Evolutionary conservation across 2,329 filamentous ascomycete species (phyloP).

Genomic region (Fragosphaeria purpurea): DNA sequence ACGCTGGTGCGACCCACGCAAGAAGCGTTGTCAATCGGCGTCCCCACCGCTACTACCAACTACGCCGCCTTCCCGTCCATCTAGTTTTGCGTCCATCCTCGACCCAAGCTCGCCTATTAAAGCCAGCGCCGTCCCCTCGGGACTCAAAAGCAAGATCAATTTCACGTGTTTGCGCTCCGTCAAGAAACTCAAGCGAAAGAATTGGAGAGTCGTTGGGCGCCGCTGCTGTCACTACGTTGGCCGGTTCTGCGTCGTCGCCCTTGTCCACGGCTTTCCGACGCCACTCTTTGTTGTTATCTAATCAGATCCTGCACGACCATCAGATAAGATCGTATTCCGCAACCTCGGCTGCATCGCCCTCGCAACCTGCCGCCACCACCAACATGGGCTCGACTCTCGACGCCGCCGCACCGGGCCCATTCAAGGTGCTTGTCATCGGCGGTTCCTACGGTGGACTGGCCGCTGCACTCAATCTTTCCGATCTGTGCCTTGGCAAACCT

Average conservation of each 20-base stretch:
- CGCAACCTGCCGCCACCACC: neutral
- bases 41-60: neutral
- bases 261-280: constrained; percentile 1
- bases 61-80: too few species aligned
- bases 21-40: constrained; percentile 4
- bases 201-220: neutral
- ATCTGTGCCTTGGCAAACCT: constrained; percentile 48
- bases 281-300: neutral
- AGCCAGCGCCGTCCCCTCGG: neutral
- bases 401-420: constrained; percentile 18
- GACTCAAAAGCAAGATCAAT: neutral
- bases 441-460: constrained; percentile 65
- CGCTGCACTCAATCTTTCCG: constrained; percentile 55
- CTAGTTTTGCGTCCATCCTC: neutral
- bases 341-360: neutral
- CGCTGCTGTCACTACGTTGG: constrained; percentile 1
- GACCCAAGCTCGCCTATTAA: neutral
- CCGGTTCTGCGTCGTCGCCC: neutral
- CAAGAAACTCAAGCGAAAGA: too few species aligned
- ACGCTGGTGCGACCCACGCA: constrained; percentile 1
- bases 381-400: constrained; percentile 10
- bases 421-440: constrained; percentile 56
- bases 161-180: neutral
- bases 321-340: neutral
- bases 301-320: neutral